Conservation (phyloP, 169 alveolate genomes). For the Eimeria acervulina region DNA sequence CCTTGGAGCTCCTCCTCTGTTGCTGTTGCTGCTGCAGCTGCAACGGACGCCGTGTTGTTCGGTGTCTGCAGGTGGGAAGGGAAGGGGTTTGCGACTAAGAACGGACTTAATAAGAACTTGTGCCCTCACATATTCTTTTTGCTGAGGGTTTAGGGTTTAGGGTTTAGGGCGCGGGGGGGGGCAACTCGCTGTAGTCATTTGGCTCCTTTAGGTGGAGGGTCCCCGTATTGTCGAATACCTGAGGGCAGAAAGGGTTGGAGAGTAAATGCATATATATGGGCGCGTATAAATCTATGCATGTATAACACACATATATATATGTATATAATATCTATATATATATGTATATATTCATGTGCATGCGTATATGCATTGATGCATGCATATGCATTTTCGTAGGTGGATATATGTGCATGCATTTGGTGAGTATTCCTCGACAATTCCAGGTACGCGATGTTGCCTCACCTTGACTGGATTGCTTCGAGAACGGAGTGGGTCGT, state of each 20-base stretch:
- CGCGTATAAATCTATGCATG: not conserved
- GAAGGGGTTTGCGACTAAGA: not conserved
- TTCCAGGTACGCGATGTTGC: too few species aligned
- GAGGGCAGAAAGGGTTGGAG: not conserved
- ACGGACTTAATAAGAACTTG: not conserved
- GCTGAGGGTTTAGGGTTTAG: not conserved
- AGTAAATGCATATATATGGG: not conserved
- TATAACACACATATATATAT: not conserved
- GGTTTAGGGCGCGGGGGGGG: slow-evolving; percentile 29
- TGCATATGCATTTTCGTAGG: not conserved
- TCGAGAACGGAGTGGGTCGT: not conserved
- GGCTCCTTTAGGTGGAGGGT: slow-evolving; percentile 51
- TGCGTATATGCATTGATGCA: not conserved
- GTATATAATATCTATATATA: not conserved
- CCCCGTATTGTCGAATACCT: slow-evolving; percentile 76
- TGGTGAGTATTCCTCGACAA: too few species aligned
- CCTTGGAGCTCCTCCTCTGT: not conserved
- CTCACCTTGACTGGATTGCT: slow-evolving; percentile 44
- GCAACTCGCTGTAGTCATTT: slow-evolving; percentile 20
- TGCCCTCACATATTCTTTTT: not conserved
- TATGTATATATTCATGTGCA: not conserved
- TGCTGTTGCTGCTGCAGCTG: slow-evolving; percentile 36
- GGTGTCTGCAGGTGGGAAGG: not conserved
- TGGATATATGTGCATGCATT: not conserved
- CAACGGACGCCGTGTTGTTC: not conserved